A percentile compares a stretch with the other conserved stretches of the same genome.
phyloP scores from a whole-genome alignment of 495 filamentous ascomycete species.

The Neurospora sp. region DNA sequence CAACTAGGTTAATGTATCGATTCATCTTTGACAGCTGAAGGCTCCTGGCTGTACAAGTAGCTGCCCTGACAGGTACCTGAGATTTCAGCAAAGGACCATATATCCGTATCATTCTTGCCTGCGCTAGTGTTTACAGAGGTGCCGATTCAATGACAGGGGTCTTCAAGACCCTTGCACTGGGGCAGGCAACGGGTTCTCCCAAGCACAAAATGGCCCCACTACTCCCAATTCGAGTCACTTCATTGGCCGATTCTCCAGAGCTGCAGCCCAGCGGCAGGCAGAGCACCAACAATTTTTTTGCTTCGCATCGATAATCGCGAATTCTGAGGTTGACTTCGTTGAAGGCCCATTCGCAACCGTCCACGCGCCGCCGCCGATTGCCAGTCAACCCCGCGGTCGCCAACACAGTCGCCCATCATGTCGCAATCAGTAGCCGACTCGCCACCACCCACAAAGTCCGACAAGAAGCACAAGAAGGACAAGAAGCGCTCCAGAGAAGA shows the following conservation, averaged over 20 bases:
- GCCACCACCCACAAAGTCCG: constrained; percentile 2
- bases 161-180: background rate
- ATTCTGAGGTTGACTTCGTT: background rate
- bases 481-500: constrained; percentile 5
- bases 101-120: too few relatives aligned
- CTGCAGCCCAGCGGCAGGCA: background rate
- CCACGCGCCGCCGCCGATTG: background rate
- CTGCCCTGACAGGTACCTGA: too few relatives aligned
- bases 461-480: constrained; percentile 14
- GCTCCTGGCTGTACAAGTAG: too few relatives aligned
- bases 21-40: too few relatives aligned
- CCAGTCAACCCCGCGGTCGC: background rate
- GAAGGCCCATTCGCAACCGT: background rate
- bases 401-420: background rate
- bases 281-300: background rate
- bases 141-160: background rate
- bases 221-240: accelerated
- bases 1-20: too few relatives aligned
- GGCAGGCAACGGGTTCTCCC: background rate
- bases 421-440: background rate
- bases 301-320: background rate
- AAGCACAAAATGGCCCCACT: background rate
- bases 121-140: background rate
- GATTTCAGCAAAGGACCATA: too few relatives aligned
- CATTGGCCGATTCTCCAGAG: background rate